Evolutionary conservation across 495 filamentous ascomycete genomes (phyloP).

Genomic region (Neurospora discreta): DNA sequence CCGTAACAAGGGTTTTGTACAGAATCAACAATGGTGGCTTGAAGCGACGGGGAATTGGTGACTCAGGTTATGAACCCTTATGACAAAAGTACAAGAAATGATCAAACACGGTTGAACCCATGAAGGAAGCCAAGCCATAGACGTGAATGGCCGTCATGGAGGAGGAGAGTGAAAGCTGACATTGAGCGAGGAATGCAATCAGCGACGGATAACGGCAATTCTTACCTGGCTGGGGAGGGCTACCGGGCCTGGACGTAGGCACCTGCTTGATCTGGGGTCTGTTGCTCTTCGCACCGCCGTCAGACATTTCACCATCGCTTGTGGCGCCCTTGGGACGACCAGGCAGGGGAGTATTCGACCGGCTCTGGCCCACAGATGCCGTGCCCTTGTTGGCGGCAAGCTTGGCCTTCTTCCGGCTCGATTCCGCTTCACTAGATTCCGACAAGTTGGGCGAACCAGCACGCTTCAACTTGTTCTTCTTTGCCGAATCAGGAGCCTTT

Average conservation of each 20-base stretch:
- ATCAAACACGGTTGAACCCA: not conserved
- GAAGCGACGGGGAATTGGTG: not conserved
- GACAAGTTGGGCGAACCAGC: conserved; percentile 78
- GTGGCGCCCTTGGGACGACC: conserved; percentile 53
- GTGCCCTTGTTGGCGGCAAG: conserved; percentile 40
- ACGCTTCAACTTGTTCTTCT: conserved; percentile 69
- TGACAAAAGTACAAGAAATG: not conserved
- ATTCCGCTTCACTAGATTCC: conserved; percentile 82
- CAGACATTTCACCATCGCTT: conserved; percentile 73
- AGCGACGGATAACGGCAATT: not conserved
- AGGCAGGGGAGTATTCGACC: conserved; percentile 43
- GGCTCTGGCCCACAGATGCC: conserved; percentile 32
- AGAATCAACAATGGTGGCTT: not conserved
- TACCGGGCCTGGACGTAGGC: conserved; percentile 42
- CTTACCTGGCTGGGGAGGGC: conserved; percentile 31
- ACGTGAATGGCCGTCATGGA: not conserved
- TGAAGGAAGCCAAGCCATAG: not conserved
- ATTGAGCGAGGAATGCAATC: not conserved
- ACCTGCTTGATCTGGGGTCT: conserved; percentile 17
- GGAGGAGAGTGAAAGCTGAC: not conserved
- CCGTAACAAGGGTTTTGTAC: not conserved
- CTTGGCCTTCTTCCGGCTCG: conserved; percentile 78
- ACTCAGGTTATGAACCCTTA: not conserved
- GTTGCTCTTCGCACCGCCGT: conserved; percentile 42
- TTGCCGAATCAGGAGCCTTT: conserved; percentile 36